phyloP scores from a whole-genome alignment of 768 basidiomycete genomes.

The Cyclocybe aegerita region DNA sequence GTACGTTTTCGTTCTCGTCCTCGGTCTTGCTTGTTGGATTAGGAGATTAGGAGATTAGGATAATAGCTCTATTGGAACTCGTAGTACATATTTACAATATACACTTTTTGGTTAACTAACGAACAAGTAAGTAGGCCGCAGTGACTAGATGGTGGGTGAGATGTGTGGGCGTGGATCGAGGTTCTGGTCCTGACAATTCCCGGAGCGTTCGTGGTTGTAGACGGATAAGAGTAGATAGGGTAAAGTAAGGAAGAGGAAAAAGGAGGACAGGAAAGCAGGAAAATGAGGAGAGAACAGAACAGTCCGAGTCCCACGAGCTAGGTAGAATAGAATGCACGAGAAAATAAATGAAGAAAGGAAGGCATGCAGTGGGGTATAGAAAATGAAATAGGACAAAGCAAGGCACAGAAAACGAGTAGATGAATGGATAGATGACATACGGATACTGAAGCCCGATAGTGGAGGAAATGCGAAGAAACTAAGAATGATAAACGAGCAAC shows the following conservation, averaged over 20 bases:
- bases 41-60: too few relatives aligned
- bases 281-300: background rate
- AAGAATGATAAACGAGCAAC: too few relatives aligned
- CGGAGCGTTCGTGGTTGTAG: slow-evolving; percentile 2
- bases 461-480: too few relatives aligned
- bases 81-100: too few relatives aligned
- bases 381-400: too few relatives aligned
- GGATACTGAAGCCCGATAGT: too few relatives aligned
- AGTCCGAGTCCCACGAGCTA: background rate
- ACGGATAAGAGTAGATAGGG: slow-evolving; percentile 2
- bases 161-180: background rate
- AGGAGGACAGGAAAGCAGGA: background rate
- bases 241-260: slow-evolving; percentile 9
- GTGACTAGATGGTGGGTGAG: slow-evolving; percentile 7
- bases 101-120: too few relatives aligned
- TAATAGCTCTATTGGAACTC: too few relatives aligned
- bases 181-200: background rate
- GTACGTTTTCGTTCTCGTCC: too few relatives aligned
- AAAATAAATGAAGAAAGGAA: background rate
- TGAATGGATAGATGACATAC: background rate
- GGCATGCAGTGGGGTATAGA: background rate
- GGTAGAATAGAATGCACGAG: background rate
- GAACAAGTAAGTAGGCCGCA: too few relatives aligned
- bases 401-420: background rate
- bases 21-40: too few relatives aligned